phyloP scores from a whole-genome alignment of 2,329 filamentous ascomycete genomes.

The Nigrograna mackinnonii region DNA sequence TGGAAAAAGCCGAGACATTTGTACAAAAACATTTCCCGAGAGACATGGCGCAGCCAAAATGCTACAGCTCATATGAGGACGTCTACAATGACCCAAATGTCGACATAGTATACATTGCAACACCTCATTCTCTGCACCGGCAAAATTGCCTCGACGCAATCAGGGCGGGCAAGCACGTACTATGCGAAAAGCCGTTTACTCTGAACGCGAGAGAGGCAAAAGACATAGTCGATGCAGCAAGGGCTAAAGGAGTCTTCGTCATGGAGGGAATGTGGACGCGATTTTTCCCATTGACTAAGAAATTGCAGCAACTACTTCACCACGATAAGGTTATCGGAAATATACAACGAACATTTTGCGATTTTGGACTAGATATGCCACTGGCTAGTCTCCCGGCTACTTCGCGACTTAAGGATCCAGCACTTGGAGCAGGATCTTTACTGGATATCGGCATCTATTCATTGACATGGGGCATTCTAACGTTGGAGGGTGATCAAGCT shows the following conservation, averaged over 20 bases:
- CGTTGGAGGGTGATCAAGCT: too few species aligned
- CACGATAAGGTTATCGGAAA: constrained; percentile 60
- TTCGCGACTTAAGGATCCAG: constrained; percentile 66
- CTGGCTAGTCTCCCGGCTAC: constrained; percentile 50
- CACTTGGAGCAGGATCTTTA: constrained; percentile 76
- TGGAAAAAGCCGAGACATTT: constrained; percentile 5
- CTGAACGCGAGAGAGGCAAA: constrained; percentile 74
- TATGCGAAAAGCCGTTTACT: constrained; percentile 85
- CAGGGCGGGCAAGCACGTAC: constrained; percentile 76
- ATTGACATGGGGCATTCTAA: constrained; percentile 65
- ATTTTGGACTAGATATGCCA: constrained; percentile 58
- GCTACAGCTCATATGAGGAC: constrained; percentile 77
- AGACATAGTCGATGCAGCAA: constrained; percentile 69
- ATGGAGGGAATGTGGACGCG: constrained; percentile 70
- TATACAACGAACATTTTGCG: constrained; percentile 55
- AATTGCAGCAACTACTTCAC: too few species aligned
- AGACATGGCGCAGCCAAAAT: constrained; percentile 39
- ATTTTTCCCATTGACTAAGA: constrained; percentile 77
- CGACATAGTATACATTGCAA: constrained; percentile 83
- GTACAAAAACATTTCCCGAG: constrained; percentile 1
- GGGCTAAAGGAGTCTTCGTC: constrained; percentile 55
- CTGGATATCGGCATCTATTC: constrained; percentile 83
- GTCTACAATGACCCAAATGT: constrained; percentile 74
- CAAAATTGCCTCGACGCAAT: constrained; percentile 80
- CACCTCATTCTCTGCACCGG: constrained; percentile 85